Evolutionary conservation across 1,139 yeast genomes (phyloP), one percentile per base, ranked within the genome.

Genomic region (Hyphopichia buzzinii): DNA sequence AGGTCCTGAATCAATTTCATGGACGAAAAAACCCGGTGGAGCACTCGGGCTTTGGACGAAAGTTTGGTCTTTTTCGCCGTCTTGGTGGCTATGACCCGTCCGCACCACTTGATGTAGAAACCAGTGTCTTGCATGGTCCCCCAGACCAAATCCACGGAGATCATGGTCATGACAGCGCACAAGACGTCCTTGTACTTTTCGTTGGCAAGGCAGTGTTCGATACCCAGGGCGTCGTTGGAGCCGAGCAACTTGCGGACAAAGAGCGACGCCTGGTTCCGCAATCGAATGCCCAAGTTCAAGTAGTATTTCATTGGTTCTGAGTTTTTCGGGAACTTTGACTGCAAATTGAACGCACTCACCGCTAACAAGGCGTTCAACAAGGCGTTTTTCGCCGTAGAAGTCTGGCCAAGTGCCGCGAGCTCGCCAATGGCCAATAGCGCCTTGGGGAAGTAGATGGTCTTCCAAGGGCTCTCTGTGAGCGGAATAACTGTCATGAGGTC

Each of bases 101-200:
- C 92, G 63, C 95, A 85, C 52, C 89, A 80, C 36, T 79, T 75
- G 38, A 88, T 67, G 57, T 87, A 86, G 40, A 80, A 74, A 42
- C 80, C 79, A 48, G 95, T 86, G 47, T 86, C 95, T 41, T 84
- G 83, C 94, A 85, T 86, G 1, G 94, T 83, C 1, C 96, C 96
- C 86, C 95, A 84, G 7, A 86, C 92, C 39, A 86, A 81, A 61
- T 88, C 96, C 38, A 88, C 87, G 16, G 90, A 81, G 34, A 83
- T 86, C 95, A 88, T 86, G 2, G 94, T 81, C 62, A 88, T 71
- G 15, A 87, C 82, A 0, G 95, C 94, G 35, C 89, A 84, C 26
- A 88, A 61, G 4, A 87, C 86, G 54, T 88, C 96, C 54, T 88
- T 87, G 56, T 87, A 87, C 54, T 84, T 83, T 48, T 85, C 94